Percentiles rank a stretch among this genome's conserved stretches.
phyloP scores from a whole-genome alignment of 805 yeast genomes.

The Saccharomycopsis malanga region DNA sequence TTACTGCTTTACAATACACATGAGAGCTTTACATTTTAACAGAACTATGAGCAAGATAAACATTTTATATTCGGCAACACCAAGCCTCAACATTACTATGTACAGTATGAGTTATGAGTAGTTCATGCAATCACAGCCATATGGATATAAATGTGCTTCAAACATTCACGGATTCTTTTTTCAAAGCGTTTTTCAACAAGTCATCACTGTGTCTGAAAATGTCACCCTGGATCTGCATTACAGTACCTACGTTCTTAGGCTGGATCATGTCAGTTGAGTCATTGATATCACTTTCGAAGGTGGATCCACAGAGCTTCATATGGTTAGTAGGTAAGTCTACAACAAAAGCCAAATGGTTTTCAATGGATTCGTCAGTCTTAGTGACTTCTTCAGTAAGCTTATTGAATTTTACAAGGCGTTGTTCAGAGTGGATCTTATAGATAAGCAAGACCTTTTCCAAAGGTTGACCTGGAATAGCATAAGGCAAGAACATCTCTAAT shows the following conservation, averaged over 20 bases:
- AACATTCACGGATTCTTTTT: no score
- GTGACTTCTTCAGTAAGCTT: constrained; percentile 38
- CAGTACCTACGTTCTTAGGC: constrained; percentile 24
- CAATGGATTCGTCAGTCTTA: constrained; percentile 42
- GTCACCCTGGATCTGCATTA: constrained; percentile 31
- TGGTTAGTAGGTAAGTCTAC: constrained; percentile 55
- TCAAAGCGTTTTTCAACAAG: constrained; percentile 6
- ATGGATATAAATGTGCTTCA: no score
- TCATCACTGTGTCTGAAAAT: constrained; percentile 26
- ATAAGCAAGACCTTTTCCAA: constrained; percentile 51
- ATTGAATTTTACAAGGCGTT: constrained; percentile 46
- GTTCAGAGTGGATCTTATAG: constrained; percentile 57
- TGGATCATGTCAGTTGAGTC: constrained; percentile 32
- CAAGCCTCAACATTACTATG: no score
- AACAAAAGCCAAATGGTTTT: constrained; percentile 54
- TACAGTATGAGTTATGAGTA: no score
- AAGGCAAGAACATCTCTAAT: constrained; percentile 60
- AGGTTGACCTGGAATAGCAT: constrained; percentile 52
- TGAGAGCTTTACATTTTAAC: no score
- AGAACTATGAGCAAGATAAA: no score
- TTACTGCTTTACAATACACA: no score
- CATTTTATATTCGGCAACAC: no score
- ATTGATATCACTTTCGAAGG: constrained; percentile 50
- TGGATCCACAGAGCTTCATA: constrained; percentile 54
- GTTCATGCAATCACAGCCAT: no score